Base-by-base conservation (phyloP, 345 rosid genomes). In the Camelina neglecta region DNA sequence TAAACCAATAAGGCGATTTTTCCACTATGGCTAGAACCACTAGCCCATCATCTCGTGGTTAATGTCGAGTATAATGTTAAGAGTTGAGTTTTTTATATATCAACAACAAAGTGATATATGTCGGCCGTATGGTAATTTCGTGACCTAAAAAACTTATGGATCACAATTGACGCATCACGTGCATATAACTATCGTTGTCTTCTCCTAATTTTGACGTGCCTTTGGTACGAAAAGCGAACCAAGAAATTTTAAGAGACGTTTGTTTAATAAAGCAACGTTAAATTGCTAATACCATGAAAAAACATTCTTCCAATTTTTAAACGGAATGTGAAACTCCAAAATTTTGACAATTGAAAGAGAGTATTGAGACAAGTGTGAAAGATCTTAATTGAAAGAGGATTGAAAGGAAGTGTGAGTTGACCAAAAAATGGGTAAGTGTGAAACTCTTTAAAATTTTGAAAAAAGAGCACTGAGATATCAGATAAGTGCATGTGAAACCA, bases 401-500 rank as follows among this genome's bases (percentile, higher is more conserved):
- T 38, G 18, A 38, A 33, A 12, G 31, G 24, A 38, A 60, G 49
- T 21, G 33, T 60, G 59, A 23, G 35, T 62, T 51, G 62, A 41
- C 60, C 18, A 41, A 42, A 39, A 49, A 39, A 49, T 8, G 0
- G 33, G 4, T 51, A 60, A 16, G 51, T 50, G 35, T 61, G 54
- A 62, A 50, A 23, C 47, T 58, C 45, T 20, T 45, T 44, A 18
- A 49, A 29, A 13, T 36, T 5, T 44, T 60, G 31, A 12, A 72
- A 49, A 72, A 38, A 29, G 53, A 72, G 62, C 62, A 53, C n/a
- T 18, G 24, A 60, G 9, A 36, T 36, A 10, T 59, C 64, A 48
- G 38, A 49, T n/a, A 50, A 50, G 50, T 36, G 64, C n/a, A 18
- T 65, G 72, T 65, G 59, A 65, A 64, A 64, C 21, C 56, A 53